Evolutionary conservation across 2,329 filamentous ascomycete genomes (phyloP), one percentile per base, ranked within the genome.

Genomic region (Ophiostoma triangulosporum): DNA sequence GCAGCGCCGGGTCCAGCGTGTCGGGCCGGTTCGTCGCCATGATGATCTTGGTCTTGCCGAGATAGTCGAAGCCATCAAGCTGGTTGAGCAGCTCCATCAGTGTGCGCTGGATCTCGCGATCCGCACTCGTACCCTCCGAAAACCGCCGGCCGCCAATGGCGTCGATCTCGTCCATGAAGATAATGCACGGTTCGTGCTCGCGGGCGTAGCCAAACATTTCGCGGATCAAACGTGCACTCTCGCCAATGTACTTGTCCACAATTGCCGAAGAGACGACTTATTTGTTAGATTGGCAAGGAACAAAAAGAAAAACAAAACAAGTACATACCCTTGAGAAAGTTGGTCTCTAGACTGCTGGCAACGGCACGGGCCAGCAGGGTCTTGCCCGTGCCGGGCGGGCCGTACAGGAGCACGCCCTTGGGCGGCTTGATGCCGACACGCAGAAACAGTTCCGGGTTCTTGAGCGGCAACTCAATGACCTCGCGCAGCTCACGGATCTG

Each of bases 111-210:
- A 98, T 98, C 70, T 98, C 93, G 64, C 94, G 84, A 73, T 98
- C 93, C 50, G 93, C 93, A 56, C 89, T 95, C 51, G 93, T 98
- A 61, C 94, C 93, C 69, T 98, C 93, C 0, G 88, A 95, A 71
- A 98, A 98, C 63, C 93, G 81, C 63, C 94, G 82, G 58, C 94
- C 94, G 68, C 93, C 93, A 64, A 98, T 98, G 65, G 93, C 93
- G 66, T 98, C 93, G 66, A 98, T 98, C 72, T 98, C 93, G 76
- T 98, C 94, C 93, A 98, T 98, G 79, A 98, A 98, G 72, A 98
- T 98, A 69, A 98, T 98, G 69, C 93, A 98, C 36, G 93, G 93
- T 70, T 98, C 93, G 69, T 98, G 93, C 69, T 98, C 94, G 72
- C 96, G 97, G 64, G 94, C 93, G 65, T 98, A 98, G 55, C 93